Base-by-base conservation (phyloP, 1,284 basidiomycete genomes). In the Tetrapyrgos nigripes region DNA sequence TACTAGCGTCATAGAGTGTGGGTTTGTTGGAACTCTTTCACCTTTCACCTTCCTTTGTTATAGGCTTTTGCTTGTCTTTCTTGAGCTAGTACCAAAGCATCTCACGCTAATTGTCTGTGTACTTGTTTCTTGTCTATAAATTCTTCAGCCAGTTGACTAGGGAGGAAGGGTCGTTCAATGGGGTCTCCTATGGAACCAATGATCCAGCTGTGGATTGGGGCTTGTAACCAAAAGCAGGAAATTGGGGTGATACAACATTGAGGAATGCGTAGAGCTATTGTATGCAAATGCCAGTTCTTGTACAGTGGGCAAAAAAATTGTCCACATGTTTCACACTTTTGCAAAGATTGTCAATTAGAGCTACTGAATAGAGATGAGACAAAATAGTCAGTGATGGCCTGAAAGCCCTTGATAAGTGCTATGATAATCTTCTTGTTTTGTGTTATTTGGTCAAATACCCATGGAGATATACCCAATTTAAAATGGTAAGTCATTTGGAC, bases 231-330 rank as follows among this genome's bases (percentile, higher is more conserved):
- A 59, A 19, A 61, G 40, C 1, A 62, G 47, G 49, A 59, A 53
- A 44, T 58, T 50, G 1, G 62, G 62, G 1, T 49, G 19, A 11
- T 58, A 35, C 1, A 31, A 28, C 0, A 57, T 63, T 0, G 60
- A 64, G 1, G 50, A 35, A 24, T 64, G 60, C 2, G 51, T 47
- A n/a, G 43, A 40, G 19, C 48, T 28, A 43, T 64, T 64, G 26
- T 62, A 64, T 4, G 69, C 64, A 47, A 66, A 70, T 26, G 62
- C 58, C 14, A 66, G 49, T 4, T 65, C 17, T 1, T 66, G 66
- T 1, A 74, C n/a, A n/a, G n/a, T n/a, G n/a, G n/a, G n/a, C n/a
- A n/a, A n/a, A n/a, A n/a, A n/a, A n/a, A n/a, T n/a, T n/a, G n/a
- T n/a, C n/a, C n/a, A n/a, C n/a, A n/a, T n/a, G n/a, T n/a, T n/a